A percentile compares a stretch with the other conserved stretches of the same genome.
These are phyloP conservation scores for Lenwebbia sp. DNA, from an alignment of 345 rosid species.

Conservation along the genomic window DNA sequence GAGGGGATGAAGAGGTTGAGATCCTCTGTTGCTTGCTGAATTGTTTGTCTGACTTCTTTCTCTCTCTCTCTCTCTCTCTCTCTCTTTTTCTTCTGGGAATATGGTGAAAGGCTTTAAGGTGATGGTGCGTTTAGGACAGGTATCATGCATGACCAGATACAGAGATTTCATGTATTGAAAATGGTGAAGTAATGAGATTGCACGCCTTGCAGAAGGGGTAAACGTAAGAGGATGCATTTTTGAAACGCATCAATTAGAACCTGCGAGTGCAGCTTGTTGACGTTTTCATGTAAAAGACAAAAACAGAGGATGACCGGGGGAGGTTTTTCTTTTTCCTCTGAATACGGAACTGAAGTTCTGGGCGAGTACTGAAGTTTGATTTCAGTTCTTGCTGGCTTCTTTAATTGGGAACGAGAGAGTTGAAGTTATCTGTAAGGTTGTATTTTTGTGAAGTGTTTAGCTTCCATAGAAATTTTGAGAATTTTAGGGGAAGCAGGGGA, in stretches of 20 bases:
- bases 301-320: background rate
- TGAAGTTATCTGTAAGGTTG: background rate
- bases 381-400: background rate
- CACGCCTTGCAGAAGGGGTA: background rate
- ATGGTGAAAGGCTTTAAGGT: background rate
- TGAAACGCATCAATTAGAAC: background rate
- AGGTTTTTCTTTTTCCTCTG: background rate
- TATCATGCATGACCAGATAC: background rate
- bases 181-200: background rate
- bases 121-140: background rate
- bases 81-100: background rate
- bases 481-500: background rate
- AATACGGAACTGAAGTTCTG: background rate
- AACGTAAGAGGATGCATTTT: background rate
- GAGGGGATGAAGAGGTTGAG: background rate
- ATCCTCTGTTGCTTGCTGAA: background rate
- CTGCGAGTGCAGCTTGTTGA: background rate
- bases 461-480: background rate
- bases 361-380: background rate
- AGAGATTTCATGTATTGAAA: background rate
- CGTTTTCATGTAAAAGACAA: background rate
- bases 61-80: too few species aligned
- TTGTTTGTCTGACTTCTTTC: background rate
- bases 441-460: background rate
- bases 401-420: background rate